Conservation (phyloP, 345 rosid species). For the Brassica juncea region DNA sequence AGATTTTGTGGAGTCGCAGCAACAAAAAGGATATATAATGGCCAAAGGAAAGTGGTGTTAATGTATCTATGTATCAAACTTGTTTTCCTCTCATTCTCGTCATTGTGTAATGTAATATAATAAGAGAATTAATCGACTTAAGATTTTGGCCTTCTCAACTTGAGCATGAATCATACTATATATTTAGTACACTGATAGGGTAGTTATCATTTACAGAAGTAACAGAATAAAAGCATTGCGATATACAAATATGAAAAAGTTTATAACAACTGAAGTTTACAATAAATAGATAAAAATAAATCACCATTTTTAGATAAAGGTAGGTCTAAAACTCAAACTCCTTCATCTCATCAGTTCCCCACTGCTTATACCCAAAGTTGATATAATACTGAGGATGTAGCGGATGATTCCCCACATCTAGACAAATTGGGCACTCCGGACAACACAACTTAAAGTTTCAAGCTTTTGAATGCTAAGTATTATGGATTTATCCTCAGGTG, state of each 20-base stretch:
- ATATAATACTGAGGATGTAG: neutral
- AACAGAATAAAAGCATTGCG: neutral
- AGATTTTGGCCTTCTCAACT: neutral
- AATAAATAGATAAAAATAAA: neutral
- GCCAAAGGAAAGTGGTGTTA: slow-evolving; percentile 1
- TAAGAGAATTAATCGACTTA: slow-evolving; percentile 1
- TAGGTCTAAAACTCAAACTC: neutral
- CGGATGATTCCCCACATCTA: neutral
- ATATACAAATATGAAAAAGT: neutral
- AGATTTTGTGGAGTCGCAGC: slow-evolving; percentile 9
- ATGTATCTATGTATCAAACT: slow-evolving; percentile 13
- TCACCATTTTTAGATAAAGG: neutral
- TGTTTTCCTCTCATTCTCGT: slow-evolving; percentile 23
- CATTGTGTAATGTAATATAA: slow-evolving; percentile 28
- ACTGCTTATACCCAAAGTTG: neutral
- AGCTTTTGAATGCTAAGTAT: neutral
- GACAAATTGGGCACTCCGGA: neutral
- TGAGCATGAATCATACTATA: neutral
- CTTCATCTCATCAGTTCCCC: neutral
- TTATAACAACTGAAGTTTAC: neutral
- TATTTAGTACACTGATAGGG: neutral
- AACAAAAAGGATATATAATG: slow-evolving; percentile 6
- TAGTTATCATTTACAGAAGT: neutral
- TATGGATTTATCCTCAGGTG: neutral
- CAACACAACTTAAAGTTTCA: neutral